A percentile compares a stretch with the other conserved stretches of the same genome.
Evolutionary conservation across 1,284 basidiomycete species (phyloP).

Genomic region (Rhodotorula sp.): DNA sequence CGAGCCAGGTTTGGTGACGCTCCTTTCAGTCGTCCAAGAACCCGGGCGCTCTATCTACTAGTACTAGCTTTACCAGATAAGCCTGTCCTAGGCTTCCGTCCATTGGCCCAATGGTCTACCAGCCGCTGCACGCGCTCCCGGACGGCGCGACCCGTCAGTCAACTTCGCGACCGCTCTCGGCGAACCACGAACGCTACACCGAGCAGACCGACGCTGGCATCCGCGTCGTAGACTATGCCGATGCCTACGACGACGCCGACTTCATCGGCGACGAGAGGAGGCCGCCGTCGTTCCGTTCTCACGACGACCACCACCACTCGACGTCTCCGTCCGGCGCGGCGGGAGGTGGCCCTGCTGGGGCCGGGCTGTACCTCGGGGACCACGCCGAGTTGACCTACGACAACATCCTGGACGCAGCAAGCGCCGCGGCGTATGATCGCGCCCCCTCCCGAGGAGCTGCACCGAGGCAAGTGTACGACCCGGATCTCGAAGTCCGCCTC

Average conservation of each 20-base stretch:
- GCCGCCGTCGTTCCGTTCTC: constrained; percentile 9
- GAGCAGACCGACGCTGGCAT: not conserved
- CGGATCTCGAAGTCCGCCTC: constrained; percentile 22
- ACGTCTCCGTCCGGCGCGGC: not conserved
- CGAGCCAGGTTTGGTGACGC: too few relatives aligned
- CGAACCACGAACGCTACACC: not conserved
- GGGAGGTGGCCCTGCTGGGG: not conserved
- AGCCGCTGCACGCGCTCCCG: not conserved
- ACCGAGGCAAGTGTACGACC: constrained; percentile 8
- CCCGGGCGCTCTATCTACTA: too few relatives aligned
- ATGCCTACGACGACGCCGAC: constrained; percentile 1
- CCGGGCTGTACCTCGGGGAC: constrained; percentile 9
- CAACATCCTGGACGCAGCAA: too few relatives aligned
- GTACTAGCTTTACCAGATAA: too few relatives aligned
- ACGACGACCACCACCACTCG: not conserved
- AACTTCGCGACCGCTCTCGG: constrained; percentile 1
- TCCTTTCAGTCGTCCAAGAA: too few relatives aligned
- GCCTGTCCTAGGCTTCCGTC: too few relatives aligned
- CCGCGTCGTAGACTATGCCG: constrained; percentile 1
- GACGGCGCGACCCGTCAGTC: not conserved
- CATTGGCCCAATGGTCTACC: not conserved
- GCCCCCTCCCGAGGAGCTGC: not conserved
- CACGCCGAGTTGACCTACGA: not conserved
- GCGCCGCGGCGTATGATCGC: not conserved
- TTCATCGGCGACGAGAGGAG: constrained; percentile 2